Conservation (phyloP, 148 eudicot genomes). For the Vaccinium vitisidaea region DNA sequence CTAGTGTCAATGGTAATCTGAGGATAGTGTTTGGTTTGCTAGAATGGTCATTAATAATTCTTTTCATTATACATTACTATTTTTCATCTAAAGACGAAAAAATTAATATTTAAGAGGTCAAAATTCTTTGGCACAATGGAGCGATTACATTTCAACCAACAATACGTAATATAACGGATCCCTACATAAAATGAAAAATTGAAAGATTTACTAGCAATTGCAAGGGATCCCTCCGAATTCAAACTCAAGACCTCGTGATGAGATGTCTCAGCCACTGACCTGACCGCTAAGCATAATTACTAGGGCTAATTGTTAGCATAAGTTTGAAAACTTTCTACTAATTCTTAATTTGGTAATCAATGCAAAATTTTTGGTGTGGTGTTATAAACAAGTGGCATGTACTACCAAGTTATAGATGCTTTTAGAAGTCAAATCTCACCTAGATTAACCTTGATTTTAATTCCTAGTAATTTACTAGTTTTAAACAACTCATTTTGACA, state of each 20-base stretch:
- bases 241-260: neutral
- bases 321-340: neutral
- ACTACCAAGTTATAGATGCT: neutral
- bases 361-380: neutral
- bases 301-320: neutral
- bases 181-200: no score
- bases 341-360: neutral
- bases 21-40: neutral
- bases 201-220: no score
- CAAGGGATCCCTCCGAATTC: no score
- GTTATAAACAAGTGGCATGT: neutral
- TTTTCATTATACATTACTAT: no score
- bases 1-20: neutral
- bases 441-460: neutral
- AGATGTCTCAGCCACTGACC: neutral
- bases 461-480: neutral
- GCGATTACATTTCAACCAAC: no score
- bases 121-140: no score
- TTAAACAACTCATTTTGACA: neutral
- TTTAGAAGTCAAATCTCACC: neutral
- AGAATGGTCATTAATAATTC: no score
- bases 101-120: no score
- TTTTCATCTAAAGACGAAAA: no score
- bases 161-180: no score
- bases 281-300: neutral